Conservation (phyloP, 495 filamentous ascomycete genomes). For the Articulospora tetracladia region DNA sequence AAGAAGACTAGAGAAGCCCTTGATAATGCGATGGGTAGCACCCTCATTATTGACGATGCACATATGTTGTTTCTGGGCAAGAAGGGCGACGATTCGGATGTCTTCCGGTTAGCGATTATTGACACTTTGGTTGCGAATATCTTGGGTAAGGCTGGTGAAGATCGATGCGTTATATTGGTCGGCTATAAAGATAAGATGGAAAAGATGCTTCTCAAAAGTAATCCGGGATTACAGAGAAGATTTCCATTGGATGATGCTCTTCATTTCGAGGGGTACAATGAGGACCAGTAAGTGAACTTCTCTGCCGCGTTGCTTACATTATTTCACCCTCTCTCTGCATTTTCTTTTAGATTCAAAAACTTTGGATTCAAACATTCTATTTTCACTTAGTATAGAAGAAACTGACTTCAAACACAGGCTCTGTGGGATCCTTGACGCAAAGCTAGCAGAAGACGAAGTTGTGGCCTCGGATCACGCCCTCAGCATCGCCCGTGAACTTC, state of each 20-base stretch:
- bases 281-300: slow-evolving; percentile 36
- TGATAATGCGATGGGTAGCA: slow-evolving; percentile 58
- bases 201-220: slow-evolving; percentile 72
- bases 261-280: slow-evolving; percentile 59
- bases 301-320: too few species aligned
- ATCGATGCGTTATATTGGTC: slow-evolving; percentile 69
- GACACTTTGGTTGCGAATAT: slow-evolving; percentile 67
- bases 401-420: too few species aligned
- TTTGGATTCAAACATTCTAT: too few species aligned
- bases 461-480: slow-evolving; percentile 34
- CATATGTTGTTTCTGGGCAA: slow-evolving; percentile 48
- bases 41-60: slow-evolving; percentile 75
- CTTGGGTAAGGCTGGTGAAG: slow-evolving; percentile 67
- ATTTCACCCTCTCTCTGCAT: too few species aligned
- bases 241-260: slow-evolving; percentile 66
- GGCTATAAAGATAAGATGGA: slow-evolving; percentile 76
- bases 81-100: not conserved
- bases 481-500: slow-evolving; percentile 33
- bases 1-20: slow-evolving; percentile 67
- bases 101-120: not conserved
- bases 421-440: slow-evolving; percentile 50
- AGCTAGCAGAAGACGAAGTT: slow-evolving; percentile 46
- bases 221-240: slow-evolving; percentile 65
- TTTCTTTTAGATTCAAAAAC: too few species aligned
- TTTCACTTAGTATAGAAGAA: too few species aligned